Conservation (phyloP, 345 rosid species). For the Syzygium oleosum region DNA sequence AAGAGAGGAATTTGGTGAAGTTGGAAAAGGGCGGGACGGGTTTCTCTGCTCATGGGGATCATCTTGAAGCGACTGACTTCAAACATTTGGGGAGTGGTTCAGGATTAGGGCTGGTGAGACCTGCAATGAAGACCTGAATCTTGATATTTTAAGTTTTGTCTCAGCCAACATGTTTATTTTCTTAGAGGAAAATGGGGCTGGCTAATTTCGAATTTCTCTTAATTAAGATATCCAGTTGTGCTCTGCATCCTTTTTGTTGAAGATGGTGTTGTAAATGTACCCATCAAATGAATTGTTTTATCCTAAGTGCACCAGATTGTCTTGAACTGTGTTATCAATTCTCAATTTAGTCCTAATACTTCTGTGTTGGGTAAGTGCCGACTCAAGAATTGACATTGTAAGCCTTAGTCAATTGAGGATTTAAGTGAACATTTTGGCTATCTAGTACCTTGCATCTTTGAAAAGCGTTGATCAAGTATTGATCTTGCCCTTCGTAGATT, state of each 20-base stretch:
- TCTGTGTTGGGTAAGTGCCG: not conserved
- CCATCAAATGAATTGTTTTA: not conserved
- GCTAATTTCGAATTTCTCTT: not conserved
- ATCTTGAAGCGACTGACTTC: conserved; percentile 77
- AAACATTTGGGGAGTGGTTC: conserved; percentile 96
- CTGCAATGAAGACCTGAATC: conserved; percentile 45
- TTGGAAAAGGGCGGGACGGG: conserved; percentile 90
- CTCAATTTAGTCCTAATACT: not conserved
- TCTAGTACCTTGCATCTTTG: not conserved
- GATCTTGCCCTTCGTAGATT: not conserved
- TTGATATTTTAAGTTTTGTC: not conserved
- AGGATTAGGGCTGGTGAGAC: conserved; percentile 89
- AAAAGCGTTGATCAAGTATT: not conserved
- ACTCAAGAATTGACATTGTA: not conserved
- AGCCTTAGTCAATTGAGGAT: not conserved
- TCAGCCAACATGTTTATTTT: not conserved
- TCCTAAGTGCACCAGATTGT: not conserved
- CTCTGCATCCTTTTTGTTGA: not conserved
- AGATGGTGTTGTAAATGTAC: not conserved
- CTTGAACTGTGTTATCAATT: not conserved
- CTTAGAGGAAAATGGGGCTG: not conserved
- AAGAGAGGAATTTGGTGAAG: conserved; percentile 63
- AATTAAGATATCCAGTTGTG: not conserved
- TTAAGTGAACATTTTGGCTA: not conserved
- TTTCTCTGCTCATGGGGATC: conserved; percentile 75